Percentiles rank a stretch among this genome's conserved stretches.
phyloP scores from a whole-genome alignment of 2,329 filamentous ascomycete species.

The Fusarium pseudocircinatum region DNA sequence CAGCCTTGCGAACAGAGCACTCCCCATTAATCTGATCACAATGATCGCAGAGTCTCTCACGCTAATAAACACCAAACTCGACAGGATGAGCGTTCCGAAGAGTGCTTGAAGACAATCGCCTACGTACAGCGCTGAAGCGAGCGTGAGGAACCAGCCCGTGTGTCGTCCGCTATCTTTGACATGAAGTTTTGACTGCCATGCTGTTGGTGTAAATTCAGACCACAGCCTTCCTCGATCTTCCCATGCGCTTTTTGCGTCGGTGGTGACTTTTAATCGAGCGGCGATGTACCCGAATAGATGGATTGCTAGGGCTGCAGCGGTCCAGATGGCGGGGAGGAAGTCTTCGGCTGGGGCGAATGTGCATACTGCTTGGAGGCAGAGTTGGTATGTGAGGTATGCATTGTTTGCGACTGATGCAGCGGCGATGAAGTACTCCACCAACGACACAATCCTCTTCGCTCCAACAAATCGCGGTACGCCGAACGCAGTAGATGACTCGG shows the following conservation, averaged over 20 bases:
- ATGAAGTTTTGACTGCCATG: constrained; percentile 4
- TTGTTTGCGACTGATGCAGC: constrained; percentile 25
- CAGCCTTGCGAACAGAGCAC: constrained; percentile 12
- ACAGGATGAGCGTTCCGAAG: constrained; percentile 21
- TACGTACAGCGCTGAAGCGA: constrained; percentile 15
- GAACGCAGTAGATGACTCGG: constrained; percentile 6
- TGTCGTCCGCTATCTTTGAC: background rate
- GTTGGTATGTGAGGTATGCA: constrained; percentile 17
- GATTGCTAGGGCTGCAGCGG: background rate
- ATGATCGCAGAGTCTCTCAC: constrained; percentile 22
- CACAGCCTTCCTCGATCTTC: background rate
- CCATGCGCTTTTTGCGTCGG: background rate
- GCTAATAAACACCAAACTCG: constrained; percentile 30
- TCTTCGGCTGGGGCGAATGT: constrained; percentile 23
- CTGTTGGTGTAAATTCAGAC: constrained; percentile 5
- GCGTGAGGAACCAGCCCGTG: constrained; percentile 6
- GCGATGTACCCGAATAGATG: background rate
- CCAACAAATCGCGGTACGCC: background rate
- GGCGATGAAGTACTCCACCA: constrained; percentile 2
- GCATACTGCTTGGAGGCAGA: constrained; percentile 23
- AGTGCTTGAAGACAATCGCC: constrained; percentile 24
- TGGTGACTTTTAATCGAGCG: background rate
- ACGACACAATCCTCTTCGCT: background rate
- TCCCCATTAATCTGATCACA: constrained; percentile 14
- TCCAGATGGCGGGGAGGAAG: constrained; percentile 27